phyloP scores from a whole-genome alignment of 495 filamentous ascomycete species.

The Podospora didyma region DNA sequence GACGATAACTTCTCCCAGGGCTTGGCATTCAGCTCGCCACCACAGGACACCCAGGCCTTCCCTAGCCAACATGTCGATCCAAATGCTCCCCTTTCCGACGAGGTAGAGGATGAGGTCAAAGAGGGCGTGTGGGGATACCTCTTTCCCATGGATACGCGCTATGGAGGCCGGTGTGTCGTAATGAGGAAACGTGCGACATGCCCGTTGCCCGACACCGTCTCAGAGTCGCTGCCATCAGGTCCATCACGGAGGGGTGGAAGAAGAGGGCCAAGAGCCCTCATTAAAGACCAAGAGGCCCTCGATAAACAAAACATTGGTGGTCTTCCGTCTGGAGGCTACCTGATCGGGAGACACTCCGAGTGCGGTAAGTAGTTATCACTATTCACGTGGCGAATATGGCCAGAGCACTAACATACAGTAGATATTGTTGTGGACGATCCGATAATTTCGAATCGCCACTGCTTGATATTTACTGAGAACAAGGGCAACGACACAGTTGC shows the following conservation, averaged over 20 bases:
- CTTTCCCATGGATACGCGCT: conserved; percentile 67
- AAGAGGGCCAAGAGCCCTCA: conserved; percentile 36
- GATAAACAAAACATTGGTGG: conserved; percentile 54
- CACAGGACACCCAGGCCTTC: conserved; percentile 59
- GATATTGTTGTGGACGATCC: conserved; percentile 75
- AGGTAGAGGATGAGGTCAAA: conserved; percentile 79
- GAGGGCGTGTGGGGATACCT: conserved; percentile 97
- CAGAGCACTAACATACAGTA: conserved; percentile 32
- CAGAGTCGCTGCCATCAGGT: conserved; percentile 10
- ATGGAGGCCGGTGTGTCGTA: conserved; percentile 64
- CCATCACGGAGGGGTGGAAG: conserved; percentile 22
- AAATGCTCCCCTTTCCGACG: conserved; percentile 67
- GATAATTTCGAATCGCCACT: conserved; percentile 94
- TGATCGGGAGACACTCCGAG: conserved; percentile 90
- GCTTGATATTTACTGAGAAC: conserved; percentile 83
- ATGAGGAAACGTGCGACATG: conserved; percentile 66
- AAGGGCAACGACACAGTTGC: conserved; percentile 74
- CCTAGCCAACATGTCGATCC: conserved; percentile 77
- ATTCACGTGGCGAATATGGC: not conserved
- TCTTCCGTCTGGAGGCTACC: conserved; percentile 73
- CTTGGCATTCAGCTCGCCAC: conserved; percentile 48
- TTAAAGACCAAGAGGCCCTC: conserved; percentile 53
- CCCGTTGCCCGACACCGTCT: conserved; percentile 44
- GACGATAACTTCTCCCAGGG: conserved; percentile 43
- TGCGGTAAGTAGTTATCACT: conserved; percentile 64